Base-by-base conservation (phyloP, 2,329 filamentous ascomycete species). In the Aspergillaceae sp. region DNA sequence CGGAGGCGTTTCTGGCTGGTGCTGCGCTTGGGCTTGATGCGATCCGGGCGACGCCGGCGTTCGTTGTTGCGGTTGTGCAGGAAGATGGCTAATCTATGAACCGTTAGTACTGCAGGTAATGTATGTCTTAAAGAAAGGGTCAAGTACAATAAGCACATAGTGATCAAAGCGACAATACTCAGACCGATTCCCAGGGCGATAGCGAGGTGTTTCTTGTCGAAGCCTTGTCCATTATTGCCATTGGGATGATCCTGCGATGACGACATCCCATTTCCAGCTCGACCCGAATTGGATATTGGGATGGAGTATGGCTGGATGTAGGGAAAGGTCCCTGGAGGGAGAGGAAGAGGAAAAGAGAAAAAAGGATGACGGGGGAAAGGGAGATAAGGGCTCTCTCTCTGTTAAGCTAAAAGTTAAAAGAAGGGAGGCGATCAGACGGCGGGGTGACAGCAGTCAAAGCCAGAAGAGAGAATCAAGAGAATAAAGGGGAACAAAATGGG, bases 171-270 rank as follows among this genome's bases (percentile, higher is more conserved):
- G 26, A 63, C 58, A 5, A 65, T 53, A 19, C 59, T 60, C 6
- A 65, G 56, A 7, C 60, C 61, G 42, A 63, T 56, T 3, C 60
- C 62, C 11, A 64, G 42, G 41, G 62, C 61, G 48, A 65, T 62
- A 36, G 56, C 60, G 51, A 64, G 58, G 48, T 63, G 58, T 46
- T 48, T 54, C 30, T 55, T 55, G 43, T 57, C 55, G 27, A 54
- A 38, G 11, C 36, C 36, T 3, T 11, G 11, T 26, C 27, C 27
- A 19, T 38, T 28, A 4, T 19, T 19, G 19, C 19, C 19, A 19
- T 19, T 19, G 19, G 19, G 19, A 19, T 19, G 19, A 19, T 19
- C 19, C 19, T 19, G 19, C 19, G 36, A 38, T 38, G 36, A 38
- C 36, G 36, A 38, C 36, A 38, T 38, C 19, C 36, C 36, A 7